phyloP scores from a whole-genome alignment of 2,329 filamentous ascomycete species.

The Neodidymelliopsis sp. region DNA sequence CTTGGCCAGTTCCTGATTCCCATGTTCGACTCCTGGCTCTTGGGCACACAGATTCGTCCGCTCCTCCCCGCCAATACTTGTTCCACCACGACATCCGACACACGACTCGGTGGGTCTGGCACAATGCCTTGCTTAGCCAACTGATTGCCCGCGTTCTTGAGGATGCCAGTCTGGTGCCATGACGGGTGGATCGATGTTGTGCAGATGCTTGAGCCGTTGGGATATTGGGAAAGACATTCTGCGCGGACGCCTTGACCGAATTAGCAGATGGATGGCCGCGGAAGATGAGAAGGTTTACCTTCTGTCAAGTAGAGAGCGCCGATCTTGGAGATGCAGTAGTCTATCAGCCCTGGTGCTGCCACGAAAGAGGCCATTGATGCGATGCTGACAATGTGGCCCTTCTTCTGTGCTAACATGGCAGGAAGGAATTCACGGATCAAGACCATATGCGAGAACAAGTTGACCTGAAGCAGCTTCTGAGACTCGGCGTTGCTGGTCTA shows the following conservation, averaged over 20 bases:
- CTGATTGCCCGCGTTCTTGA: slow-evolving; percentile 27
- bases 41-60: slow-evolving; percentile 33
- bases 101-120: slow-evolving; percentile 27
- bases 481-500: slow-evolving; percentile 36
- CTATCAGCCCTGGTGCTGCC: slow-evolving; percentile 30
- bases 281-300: too few relatives aligned
- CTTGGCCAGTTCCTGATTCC: slow-evolving; percentile 28
- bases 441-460: slow-evolving; percentile 38
- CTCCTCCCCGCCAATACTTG: slow-evolving; percentile 35
- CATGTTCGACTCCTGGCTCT: slow-evolving; percentile 18
- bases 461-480: slow-evolving; percentile 40
- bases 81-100: slow-evolving; percentile 31
- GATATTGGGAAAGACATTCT: slow-evolving; percentile 36
- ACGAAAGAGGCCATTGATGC: slow-evolving; percentile 42
- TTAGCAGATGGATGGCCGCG: neutral
- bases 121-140: slow-evolving; percentile 21
- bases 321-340: slow-evolving; percentile 41
- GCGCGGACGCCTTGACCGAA: slow-evolving; percentile 28
- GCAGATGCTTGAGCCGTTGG: slow-evolving; percentile 34
- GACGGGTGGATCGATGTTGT: slow-evolving; percentile 39
- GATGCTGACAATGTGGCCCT: slow-evolving; percentile 42
- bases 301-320: slow-evolving; percentile 40
- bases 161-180: slow-evolving; percentile 37
- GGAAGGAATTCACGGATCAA: slow-evolving; percentile 42
- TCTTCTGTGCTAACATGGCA: slow-evolving; percentile 37